Percentiles rank a stretch among this genome's conserved stretches.
These are phyloP conservation scores for Exophiala spinifera DNA, from an alignment of 2,329 filamentous ascomycete species.

Conservation along the genomic window DNA sequence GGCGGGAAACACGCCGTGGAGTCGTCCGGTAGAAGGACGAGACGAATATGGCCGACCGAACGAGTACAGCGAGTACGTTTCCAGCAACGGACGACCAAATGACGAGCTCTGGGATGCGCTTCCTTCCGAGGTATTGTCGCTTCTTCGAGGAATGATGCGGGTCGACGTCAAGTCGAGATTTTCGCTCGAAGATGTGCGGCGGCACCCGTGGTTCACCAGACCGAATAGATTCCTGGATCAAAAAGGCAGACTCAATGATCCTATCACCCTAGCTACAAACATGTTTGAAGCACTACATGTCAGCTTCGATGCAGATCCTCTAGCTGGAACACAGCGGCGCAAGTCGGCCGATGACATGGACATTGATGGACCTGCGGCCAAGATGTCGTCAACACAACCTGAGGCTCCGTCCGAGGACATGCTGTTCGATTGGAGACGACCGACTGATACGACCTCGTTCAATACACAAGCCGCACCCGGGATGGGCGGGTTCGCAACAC, in stretches of 20 bases:
- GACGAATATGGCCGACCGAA: slow-evolving; percentile 60
- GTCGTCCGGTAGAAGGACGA: slow-evolving; percentile 68
- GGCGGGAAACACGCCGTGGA: slow-evolving; percentile 97
- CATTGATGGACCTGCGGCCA: slow-evolving; percentile 54
- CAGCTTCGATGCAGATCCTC: slow-evolving; percentile 71
- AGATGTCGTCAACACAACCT: slow-evolving; percentile 80
- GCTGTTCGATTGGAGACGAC: slow-evolving; percentile 84
- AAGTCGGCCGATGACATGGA: slow-evolving; percentile 62
- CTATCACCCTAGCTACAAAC: slow-evolving; percentile 80
- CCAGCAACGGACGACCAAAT: slow-evolving; percentile 72
- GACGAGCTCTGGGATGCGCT: slow-evolving; percentile 84
- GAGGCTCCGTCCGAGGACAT: slow-evolving; percentile 71
- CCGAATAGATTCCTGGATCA: slow-evolving; percentile 71
- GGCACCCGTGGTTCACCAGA: slow-evolving; percentile 92
- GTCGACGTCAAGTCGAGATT: slow-evolving; percentile 73
- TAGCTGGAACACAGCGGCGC: slow-evolving; percentile 43
- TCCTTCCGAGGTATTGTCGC: slow-evolving; percentile 69
- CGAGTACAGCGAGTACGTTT: slow-evolving; percentile 84
- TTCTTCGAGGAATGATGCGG: slow-evolving; percentile 90
- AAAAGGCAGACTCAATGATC: slow-evolving; percentile 73
- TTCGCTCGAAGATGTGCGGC: slow-evolving; percentile 78
- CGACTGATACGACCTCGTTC: slow-evolving; percentile 52
- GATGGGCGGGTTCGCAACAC: slow-evolving; percentile 38
- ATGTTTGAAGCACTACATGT: slow-evolving; percentile 92
- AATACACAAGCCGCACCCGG: slow-evolving; percentile 23